Evolutionary conservation across 2,329 filamentous ascomycete species (phyloP).

Genomic region (Neofusicoccum laricinum): DNA sequence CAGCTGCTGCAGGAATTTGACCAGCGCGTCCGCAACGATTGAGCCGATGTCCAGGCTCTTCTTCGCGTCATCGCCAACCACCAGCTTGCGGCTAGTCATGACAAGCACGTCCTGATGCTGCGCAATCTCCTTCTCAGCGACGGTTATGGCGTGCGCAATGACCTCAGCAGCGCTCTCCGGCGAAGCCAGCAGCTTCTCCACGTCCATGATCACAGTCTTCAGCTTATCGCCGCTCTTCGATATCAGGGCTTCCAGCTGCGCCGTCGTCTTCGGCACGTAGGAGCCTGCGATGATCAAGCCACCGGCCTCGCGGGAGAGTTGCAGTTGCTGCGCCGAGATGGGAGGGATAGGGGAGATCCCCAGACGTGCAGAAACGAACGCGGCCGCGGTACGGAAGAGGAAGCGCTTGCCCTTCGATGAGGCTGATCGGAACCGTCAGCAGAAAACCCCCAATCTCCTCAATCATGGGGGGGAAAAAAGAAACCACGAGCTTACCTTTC

Average conservation of each 20-base stretch:
- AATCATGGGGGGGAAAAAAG: too few species aligned
- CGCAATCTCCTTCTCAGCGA: conserved; percentile 31
- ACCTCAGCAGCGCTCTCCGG: conserved; percentile 34
- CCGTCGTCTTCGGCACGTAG: conserved; percentile 69
- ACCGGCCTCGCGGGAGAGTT: conserved; percentile 61
- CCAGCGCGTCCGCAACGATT: conserved; percentile 51
- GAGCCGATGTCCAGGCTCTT: conserved; percentile 55
- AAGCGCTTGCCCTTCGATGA: conserved; percentile 39
- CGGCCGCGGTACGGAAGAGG: conserved; percentile 47
- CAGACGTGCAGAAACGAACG: conserved; percentile 50
- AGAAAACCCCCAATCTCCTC: neutral
- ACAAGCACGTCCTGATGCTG: conserved; percentile 54
- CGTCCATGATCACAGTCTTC: conserved; percentile 48
- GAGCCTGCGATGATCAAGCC: conserved; percentile 72
- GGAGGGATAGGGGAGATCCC: conserved; percentile 53
- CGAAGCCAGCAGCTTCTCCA: conserved; percentile 47
- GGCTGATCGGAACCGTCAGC: neutral
- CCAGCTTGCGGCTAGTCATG: conserved; percentile 57
- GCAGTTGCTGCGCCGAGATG: conserved; percentile 46
- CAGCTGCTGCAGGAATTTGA: conserved; percentile 48
- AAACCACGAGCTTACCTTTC: conserved; percentile 12
- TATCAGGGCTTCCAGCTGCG: conserved; percentile 48
- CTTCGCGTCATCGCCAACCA: conserved; percentile 49
- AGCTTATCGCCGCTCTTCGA: conserved; percentile 40
- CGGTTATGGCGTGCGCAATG: conserved; percentile 33